Percentiles rank a stretch among this genome's conserved stretches.
Conservation (phyloP, 345 rosid species). For the Camelina sativa region DNA sequence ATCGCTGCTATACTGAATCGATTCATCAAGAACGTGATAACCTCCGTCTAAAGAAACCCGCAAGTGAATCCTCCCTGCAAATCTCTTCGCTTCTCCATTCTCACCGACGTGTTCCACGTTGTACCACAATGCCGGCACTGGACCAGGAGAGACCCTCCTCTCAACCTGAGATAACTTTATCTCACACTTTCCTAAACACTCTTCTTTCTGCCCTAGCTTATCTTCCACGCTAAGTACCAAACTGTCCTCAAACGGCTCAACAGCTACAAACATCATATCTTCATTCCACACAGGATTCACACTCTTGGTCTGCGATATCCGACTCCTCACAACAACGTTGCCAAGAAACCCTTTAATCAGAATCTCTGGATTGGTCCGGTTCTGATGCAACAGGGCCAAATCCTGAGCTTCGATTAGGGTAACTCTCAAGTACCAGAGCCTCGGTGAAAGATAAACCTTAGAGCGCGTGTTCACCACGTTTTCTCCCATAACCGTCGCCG, state of each 20-base stretch:
- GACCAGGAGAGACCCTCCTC: conserved; percentile 45
- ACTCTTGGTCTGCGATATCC: conserved; percentile 34
- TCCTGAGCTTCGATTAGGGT: conserved; percentile 58
- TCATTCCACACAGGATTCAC: conserved; percentile 47
- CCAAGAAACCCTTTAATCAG: conserved; percentile 52
- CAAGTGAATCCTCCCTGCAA: conserved; percentile 56
- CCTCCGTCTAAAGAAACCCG: conserved; percentile 58
- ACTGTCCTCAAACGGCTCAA: conserved; percentile 52
- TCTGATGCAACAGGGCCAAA: conserved; percentile 44
- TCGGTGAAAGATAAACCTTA: conserved; percentile 46
- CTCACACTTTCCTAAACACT: conserved; percentile 51
- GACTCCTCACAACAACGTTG: conserved; percentile 41
- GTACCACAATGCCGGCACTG: conserved; percentile 48
- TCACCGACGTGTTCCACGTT: conserved; percentile 36
- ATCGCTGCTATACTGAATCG: conserved; percentile 59
- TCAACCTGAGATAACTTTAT: conserved; percentile 51
- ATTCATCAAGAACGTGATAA: conserved; percentile 60
- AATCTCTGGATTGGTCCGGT: conserved; percentile 48
- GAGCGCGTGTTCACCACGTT: conserved; percentile 39
- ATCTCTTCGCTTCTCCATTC: conserved; percentile 15
- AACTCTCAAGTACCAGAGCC: conserved; percentile 54
- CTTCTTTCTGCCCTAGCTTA: conserved; percentile 44
- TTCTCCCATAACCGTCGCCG: conserved; percentile 28
- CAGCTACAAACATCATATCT: conserved; percentile 49
- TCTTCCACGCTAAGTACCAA: conserved; percentile 49